These are phyloP conservation scores for Phaeosphaeriaceae sp. DNA, from an alignment of 2,329 filamentous ascomycete species.

Conservation along the genomic window DNA sequence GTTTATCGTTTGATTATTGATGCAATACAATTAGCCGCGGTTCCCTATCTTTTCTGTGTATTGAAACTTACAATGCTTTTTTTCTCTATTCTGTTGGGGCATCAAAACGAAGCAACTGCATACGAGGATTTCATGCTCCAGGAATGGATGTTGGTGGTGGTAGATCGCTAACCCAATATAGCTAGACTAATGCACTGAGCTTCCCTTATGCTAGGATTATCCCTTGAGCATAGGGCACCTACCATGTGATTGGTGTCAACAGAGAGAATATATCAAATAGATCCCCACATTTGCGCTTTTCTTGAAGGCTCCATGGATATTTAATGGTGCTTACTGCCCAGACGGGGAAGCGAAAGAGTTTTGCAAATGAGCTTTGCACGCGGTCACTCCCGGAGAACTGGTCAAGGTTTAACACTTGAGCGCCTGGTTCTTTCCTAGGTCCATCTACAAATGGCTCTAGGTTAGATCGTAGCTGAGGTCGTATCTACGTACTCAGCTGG, in stretches of 20 bases:
- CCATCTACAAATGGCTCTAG: no score
- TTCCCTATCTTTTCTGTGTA: no score
- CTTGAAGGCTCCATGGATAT: no score
- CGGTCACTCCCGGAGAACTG: constrained; percentile 11
- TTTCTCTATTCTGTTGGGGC: no score
- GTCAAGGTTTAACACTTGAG: background rate
- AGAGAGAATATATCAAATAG: background rate
- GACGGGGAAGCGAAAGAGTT: background rate
- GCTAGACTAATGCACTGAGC: background rate
- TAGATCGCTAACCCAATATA: background rate
- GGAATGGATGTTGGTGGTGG: background rate
- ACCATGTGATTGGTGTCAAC: constrained; percentile 5
- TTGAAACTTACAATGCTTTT: no score
- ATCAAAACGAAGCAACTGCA: background rate
- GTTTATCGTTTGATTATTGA: no score
- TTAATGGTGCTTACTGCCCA: no score
- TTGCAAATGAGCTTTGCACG: background rate
- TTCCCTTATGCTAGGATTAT: constrained; percentile 5
- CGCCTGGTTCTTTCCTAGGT: background rate
- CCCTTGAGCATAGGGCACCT: constrained; percentile 7
- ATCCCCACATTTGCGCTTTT: background rate
- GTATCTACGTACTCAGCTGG: no score
- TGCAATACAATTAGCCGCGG: no score
- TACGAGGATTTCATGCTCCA: background rate
- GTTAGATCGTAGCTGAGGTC: no score